phyloP scores from a whole-genome alignment of 768 basidiomycete genomes.

The Termitomyces sp. region DNA sequence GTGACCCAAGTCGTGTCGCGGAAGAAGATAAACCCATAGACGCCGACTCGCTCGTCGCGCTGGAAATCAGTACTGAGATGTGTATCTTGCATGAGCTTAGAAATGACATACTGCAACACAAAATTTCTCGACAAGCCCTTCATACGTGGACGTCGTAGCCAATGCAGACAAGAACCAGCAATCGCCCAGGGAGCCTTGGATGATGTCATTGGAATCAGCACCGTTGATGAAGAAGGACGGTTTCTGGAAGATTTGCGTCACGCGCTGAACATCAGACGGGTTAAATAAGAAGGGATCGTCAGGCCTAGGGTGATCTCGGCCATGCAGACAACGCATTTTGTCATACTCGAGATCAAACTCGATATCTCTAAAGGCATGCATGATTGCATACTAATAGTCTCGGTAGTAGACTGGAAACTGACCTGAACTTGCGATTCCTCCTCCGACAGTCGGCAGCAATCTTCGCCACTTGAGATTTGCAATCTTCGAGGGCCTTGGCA shows the following conservation, averaged over 20 bases:
- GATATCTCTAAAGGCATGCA: neutral
- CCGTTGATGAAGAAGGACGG: slow-evolving; percentile 45
- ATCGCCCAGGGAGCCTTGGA: slow-evolving; percentile 42
- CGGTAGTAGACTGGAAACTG: neutral
- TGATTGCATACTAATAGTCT: neutral
- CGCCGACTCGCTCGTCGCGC: slow-evolving; percentile 46
- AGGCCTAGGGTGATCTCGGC: slow-evolving; percentile 17
- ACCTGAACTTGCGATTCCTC: slow-evolving; percentile 44
- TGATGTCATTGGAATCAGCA: slow-evolving; percentile 35
- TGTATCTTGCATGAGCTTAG: neutral
- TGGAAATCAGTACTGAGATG: slow-evolving; percentile 12
- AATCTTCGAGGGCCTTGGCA: slow-evolving; percentile 36
- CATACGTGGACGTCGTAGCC: slow-evolving; percentile 38
- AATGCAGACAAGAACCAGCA: slow-evolving; percentile 53
- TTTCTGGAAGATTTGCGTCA: slow-evolving; percentile 44
- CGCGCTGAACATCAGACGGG: slow-evolving; percentile 36
- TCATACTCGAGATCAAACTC: slow-evolving; percentile 51
- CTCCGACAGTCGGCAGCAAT: slow-evolving; percentile 37
- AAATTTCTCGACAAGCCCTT: slow-evolving; percentile 43
- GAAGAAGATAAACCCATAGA: slow-evolving; percentile 57
- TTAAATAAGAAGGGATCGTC: neutral
- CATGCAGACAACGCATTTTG: slow-evolving; percentile 35
- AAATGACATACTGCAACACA: slow-evolving; percentile 38
- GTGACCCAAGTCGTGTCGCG: slow-evolving; percentile 44
- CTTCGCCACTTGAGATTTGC: slow-evolving; percentile 32